These are phyloP conservation scores for Cytospora leucostoma DNA, from an alignment of 2,329 filamentous ascomycete genomes.

Conservation along the genomic window DNA sequence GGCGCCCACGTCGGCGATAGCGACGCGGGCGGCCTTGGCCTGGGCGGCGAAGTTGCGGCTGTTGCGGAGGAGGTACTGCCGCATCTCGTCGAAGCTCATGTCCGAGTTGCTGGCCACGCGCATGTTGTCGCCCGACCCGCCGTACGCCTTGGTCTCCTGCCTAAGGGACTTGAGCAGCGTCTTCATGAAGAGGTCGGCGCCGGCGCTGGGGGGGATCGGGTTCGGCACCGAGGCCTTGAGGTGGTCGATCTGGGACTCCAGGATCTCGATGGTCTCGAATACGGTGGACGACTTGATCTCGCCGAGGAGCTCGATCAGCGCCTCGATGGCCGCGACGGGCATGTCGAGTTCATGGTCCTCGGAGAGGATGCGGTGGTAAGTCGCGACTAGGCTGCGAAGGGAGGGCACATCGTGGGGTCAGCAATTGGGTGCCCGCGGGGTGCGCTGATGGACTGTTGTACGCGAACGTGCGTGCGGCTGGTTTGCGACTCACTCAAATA, in stretches of 20 bases:
- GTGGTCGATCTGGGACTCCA: conserved; percentile 73
- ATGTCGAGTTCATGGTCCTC: conserved; percentile 86
- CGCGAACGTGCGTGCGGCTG: background rate
- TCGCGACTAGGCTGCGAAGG: conserved; percentile 53
- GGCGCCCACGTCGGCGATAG: conserved; percentile 78
- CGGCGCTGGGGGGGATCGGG: conserved; percentile 87
- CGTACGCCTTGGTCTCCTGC: conserved; percentile 45
- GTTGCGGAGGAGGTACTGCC: conserved; percentile 82
- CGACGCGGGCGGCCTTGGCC: conserved; percentile 80
- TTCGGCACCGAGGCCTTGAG: conserved; percentile 82
- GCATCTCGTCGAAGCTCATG: conserved; percentile 76
- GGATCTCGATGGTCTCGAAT: conserved; percentile 87
- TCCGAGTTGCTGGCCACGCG: conserved; percentile 36
- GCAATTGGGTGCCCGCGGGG: background rate
- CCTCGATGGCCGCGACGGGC: conserved; percentile 70
- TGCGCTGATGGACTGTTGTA: background rate
- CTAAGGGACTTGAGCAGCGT: conserved; percentile 79
- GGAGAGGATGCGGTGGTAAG: conserved; percentile 56
- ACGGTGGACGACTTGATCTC: conserved; percentile 81
- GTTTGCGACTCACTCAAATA: conserved; percentile 39
- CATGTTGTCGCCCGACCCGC: conserved; percentile 30
- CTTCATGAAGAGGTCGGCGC: conserved; percentile 92
- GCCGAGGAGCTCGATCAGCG: conserved; percentile 79
- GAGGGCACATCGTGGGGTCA: background rate
- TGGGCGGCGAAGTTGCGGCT: conserved; percentile 82